phyloP scores from a whole-genome alignment of 2,329 filamentous ascomycete genomes.

The Colletotrichum spaethianum region DNA sequence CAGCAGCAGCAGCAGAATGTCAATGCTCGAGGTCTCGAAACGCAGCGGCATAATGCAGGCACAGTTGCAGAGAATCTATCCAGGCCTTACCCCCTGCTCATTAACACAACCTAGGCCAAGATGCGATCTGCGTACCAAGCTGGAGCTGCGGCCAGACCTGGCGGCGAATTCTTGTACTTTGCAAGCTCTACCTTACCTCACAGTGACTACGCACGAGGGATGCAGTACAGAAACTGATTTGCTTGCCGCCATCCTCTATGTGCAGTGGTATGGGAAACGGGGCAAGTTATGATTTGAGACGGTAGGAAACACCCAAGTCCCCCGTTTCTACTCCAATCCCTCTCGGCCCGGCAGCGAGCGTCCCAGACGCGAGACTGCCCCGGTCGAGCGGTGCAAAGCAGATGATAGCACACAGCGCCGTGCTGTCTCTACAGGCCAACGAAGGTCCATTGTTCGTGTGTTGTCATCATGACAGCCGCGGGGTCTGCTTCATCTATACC shows the following conservation, averaged over 20 bases:
- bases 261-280: constrained; percentile 3
- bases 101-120: constrained; percentile 11
- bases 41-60: constrained; percentile 24
- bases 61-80: background rate
- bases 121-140: background rate
- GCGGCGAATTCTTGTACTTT: background rate
- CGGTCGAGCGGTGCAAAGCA: background rate
- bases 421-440: background rate
- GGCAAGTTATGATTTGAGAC: constrained; percentile 11
- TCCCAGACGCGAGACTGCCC: constrained; percentile 3
- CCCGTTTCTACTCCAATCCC: background rate
- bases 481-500: background rate
- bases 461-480: background rate
- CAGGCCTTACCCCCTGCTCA: constrained; percentile 15
- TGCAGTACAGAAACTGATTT: background rate
- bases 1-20: constrained; percentile 17
- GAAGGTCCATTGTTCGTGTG: background rate
- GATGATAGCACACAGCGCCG: constrained; percentile 2
- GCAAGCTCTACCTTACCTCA: background rate
- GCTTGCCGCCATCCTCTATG: background rate
- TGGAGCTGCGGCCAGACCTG: constrained; percentile 16
- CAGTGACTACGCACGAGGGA: background rate
- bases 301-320: constrained; percentile 5
- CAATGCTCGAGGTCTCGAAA: constrained; percentile 29
- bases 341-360: background rate